phyloP scores from a whole-genome alignment of 2,329 filamentous ascomycete genomes.

The Clonostachys solani region DNA sequence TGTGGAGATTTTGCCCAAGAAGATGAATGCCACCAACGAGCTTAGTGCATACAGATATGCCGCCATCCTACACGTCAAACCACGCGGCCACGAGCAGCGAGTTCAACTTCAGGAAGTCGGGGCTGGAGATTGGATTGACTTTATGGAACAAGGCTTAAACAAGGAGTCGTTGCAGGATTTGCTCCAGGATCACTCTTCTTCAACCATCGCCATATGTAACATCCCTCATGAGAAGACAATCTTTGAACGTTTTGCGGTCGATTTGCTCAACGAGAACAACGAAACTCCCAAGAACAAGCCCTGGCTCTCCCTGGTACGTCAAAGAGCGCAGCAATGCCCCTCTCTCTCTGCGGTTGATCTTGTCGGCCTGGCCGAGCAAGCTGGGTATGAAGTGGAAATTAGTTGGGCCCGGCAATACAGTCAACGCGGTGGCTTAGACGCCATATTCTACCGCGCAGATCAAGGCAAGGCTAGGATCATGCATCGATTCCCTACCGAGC shows the following conservation, averaged over 20 bases:
- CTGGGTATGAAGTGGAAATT: conserved; percentile 40
- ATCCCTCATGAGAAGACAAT: conserved; percentile 21
- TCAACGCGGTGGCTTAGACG: conserved; percentile 16
- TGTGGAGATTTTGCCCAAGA: conserved; percentile 16
- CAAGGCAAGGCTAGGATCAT: conserved; percentile 1
- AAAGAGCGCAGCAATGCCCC: background rate
- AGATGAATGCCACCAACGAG: conserved; percentile 16
- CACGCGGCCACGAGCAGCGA: no score
- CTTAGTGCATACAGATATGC: conserved; percentile 15
- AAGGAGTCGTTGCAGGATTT: background rate
- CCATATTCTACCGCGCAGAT: conserved; percentile 23
- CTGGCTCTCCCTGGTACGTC: conserved; percentile 5
- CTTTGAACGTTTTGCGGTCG: conserved; percentile 14
- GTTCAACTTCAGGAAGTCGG: conserved; percentile 1
- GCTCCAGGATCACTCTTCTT: background rate
- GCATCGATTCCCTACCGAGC: conserved; percentile 15
- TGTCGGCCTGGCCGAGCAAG: conserved; percentile 12
- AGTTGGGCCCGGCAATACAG: conserved; percentile 34
- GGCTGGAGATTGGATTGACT: conserved; percentile 12
- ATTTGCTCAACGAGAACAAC: conserved; percentile 2
- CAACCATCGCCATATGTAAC: conserved; percentile 10
- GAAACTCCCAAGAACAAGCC: background rate
- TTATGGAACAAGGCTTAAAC: conserved; percentile 5
- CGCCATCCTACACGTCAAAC: conserved; percentile 12
- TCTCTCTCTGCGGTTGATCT: conserved; percentile 10